Percentiles rank a stretch among this genome's conserved stretches.
Conservation (phyloP, 257 asterid genomes). For the Solanum piurae region DNA sequence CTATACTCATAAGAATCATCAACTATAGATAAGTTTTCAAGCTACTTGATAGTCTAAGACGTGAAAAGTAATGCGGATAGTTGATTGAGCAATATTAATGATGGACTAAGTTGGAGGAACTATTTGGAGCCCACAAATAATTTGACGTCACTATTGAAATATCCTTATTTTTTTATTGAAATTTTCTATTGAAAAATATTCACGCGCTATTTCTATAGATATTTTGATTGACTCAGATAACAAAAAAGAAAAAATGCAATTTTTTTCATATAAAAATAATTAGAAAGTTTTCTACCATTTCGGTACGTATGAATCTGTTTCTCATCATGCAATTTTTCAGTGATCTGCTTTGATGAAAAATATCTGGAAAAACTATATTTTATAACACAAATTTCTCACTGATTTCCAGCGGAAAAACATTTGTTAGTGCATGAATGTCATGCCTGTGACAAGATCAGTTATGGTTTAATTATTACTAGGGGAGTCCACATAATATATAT, state of each 20-base stretch:
- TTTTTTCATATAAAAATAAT: no score
- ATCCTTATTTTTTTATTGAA: no score
- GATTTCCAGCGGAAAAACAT: fast-evolving
- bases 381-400: background rate
- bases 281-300: background rate
- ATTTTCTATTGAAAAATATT: background rate
- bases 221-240: no score
- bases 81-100: background rate
- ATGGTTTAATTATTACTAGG: background rate
- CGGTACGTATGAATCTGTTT: no score
- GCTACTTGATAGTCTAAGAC: background rate
- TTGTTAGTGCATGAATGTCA: background rate
- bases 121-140: background rate
- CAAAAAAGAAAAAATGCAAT: no score
- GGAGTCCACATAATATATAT: background rate
- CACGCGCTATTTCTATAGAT: background rate
- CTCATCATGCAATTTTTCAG: no score
- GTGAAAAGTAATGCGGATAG: background rate
- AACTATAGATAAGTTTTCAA: background rate
- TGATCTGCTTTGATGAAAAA: no score
- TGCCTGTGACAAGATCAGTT: background rate
- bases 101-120: background rate
- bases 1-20: background rate
- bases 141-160: background rate
- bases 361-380: no score